A percentile compares a stretch with the other conserved stretches of the same genome.
Conservation (phyloP, 257 asterid genomes). For the Ilex aquifolium region DNA sequence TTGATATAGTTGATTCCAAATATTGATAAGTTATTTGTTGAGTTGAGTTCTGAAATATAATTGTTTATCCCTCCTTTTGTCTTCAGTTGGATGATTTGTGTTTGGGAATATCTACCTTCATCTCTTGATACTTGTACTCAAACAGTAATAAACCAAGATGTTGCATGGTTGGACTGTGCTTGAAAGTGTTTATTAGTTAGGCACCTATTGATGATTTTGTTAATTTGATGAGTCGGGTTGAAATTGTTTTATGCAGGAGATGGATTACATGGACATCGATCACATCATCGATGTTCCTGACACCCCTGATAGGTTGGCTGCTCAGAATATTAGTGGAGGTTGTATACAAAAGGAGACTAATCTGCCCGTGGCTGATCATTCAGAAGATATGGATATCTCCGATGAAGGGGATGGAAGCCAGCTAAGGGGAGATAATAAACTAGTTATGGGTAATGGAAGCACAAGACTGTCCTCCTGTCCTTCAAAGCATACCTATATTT, state of each 20-base stretch:
- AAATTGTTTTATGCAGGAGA: slow-evolving; percentile 32
- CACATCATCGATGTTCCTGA: slow-evolving; percentile 55
- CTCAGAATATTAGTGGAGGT: slow-evolving; percentile 23
- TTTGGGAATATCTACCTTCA: too few species aligned
- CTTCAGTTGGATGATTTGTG: too few species aligned
- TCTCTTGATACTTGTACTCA: too few species aligned
- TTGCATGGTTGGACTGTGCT: too few species aligned
- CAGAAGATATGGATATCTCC: slow-evolving; percentile 17
- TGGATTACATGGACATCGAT: slow-evolving; percentile 65
- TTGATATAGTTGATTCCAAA: too few species aligned
- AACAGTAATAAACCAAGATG: too few species aligned
- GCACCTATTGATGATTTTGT: background rate
- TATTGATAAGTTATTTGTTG: too few species aligned
- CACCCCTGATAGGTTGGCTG: slow-evolving; percentile 61
- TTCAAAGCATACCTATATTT: slow-evolving; percentile 26
- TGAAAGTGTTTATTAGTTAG: background rate
- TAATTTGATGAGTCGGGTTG: background rate
- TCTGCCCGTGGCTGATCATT: slow-evolving; percentile 14
- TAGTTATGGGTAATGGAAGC: slow-evolving; percentile 34
- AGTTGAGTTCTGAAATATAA: too few species aligned
- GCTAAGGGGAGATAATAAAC: slow-evolving; percentile 11
- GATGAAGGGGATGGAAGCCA: slow-evolving; percentile 35
- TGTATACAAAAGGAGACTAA: slow-evolving; percentile 17
- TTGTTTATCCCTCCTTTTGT: too few species aligned
- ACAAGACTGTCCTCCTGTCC: slow-evolving; percentile 24